Percentiles rank a stretch among this genome's conserved stretches.
These are phyloP conservation scores for Hymenoscyphus fructigenus DNA, from an alignment of 2,329 filamentous ascomycete species.

Conservation along the genomic window DNA sequence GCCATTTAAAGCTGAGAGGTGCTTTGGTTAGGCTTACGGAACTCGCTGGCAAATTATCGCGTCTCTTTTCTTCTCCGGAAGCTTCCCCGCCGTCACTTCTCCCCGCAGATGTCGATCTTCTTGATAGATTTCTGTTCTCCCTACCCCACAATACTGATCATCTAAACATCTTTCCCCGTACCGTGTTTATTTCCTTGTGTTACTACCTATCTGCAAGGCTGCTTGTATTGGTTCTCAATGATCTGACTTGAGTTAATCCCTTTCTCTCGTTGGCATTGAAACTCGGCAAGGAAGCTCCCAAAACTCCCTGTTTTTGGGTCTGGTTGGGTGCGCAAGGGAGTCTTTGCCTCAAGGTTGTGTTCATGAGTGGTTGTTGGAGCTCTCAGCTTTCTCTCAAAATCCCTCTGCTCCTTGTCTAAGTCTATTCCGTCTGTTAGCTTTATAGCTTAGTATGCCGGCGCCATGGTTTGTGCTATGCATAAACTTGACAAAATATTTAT, in stretches of 20 bases:
- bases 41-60: neutral
- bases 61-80: neutral
- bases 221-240: neutral
- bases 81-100: neutral
- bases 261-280: neutral
- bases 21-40: conserved; percentile 5
- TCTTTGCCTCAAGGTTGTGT: neutral
- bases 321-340: neutral
- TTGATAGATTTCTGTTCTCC: neutral
- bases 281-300: neutral
- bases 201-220: neutral
- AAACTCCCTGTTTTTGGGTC: neutral
- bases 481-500: neutral
- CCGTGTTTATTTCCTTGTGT: neutral
- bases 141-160: neutral
- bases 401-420: neutral
- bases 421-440: neutral
- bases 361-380: neutral
- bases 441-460: neutral
- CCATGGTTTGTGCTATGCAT: neutral
- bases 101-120: neutral
- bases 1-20: too few species aligned
- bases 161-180: too few species aligned
- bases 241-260: neutral
- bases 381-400: neutral